Conservation (phyloP, 495 filamentous ascomycete species). For the Tricharina praecox region DNA sequence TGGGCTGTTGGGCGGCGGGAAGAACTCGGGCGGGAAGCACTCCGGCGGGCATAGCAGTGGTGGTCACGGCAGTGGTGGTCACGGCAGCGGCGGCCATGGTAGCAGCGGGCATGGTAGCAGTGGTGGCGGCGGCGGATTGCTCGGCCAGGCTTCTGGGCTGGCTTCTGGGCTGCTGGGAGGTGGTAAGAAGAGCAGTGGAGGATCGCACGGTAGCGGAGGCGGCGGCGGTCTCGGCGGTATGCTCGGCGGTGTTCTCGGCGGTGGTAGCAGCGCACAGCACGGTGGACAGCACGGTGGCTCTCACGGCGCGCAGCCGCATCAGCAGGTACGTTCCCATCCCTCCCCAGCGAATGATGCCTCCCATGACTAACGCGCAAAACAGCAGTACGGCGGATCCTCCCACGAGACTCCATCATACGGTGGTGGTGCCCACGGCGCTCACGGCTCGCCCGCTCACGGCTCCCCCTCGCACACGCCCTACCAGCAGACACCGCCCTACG, state of each 20-base stretch:
- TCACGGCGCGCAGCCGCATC: constrained; percentile 1
- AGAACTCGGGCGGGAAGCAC: no score
- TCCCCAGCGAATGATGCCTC: neutral
- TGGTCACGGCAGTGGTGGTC: constrained; percentile 8
- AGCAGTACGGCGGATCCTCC: constrained; percentile 8
- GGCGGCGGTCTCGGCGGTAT: constrained; percentile 16
- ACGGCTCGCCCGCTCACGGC: constrained; percentile 15
- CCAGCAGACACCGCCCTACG: constrained; percentile 20
- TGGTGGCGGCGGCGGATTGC: no score
- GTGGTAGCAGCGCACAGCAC: no score
- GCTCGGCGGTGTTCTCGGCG: constrained; percentile 15
- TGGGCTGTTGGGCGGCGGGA: constrained; percentile 16
- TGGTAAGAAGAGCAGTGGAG: no score
- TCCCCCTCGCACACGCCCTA: constrained; percentile 10
- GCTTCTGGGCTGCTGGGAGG: no score
- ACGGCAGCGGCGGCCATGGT: no score
- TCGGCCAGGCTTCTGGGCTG: no score
- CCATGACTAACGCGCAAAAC: constrained; percentile 5
- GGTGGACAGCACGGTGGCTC: no score
- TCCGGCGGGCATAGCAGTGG: constrained; percentile 2
- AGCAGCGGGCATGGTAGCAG: no score
- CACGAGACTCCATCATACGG: no score
- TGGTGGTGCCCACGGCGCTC: neutral
- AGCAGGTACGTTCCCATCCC: neutral
- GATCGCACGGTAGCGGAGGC: no score